Conservation (phyloP, 345 rosid species). For the Eutrema japonicum region DNA sequence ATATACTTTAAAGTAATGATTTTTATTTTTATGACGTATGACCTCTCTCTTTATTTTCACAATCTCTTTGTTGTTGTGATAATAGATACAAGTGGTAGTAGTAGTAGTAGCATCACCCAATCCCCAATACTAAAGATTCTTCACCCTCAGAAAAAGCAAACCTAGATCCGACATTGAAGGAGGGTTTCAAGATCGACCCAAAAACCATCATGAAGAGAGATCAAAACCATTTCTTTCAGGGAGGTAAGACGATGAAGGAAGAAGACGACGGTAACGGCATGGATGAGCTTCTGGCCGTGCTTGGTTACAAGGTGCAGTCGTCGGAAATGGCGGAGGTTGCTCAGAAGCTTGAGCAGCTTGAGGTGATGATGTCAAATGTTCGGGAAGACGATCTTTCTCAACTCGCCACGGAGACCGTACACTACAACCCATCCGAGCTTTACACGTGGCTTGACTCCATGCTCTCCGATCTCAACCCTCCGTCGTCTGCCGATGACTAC, state of each 20-base stretch:
- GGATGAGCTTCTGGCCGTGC: conserved; percentile 74
- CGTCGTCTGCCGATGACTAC: conserved; percentile 36
- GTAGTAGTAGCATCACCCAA: conserved; percentile 23
- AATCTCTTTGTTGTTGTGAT: conserved; percentile 17
- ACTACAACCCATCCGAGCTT: conserved; percentile 78
- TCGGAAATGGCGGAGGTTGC: conserved; percentile 87
- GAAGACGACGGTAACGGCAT: conserved; percentile 53
- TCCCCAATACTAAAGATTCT: conserved; percentile 53
- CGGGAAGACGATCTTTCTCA: conserved; percentile 65
- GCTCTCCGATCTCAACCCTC: conserved; percentile 63
- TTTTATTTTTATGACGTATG: too few relatives aligned
- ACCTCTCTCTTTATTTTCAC: conserved; percentile 3
- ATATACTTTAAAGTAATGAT: neutral
- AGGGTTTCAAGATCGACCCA: neutral
- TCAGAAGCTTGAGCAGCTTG: conserved; percentile 75
- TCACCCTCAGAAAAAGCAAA: conserved; percentile 27
- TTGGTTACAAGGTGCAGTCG: conserved; percentile 74
- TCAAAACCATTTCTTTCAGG: conserved; percentile 35
- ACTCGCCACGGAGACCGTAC: conserved; percentile 62
- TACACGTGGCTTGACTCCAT: conserved; percentile 69
- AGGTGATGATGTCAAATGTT: conserved; percentile 60
- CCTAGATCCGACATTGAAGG: conserved; percentile 36
- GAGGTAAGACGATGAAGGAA: conserved; percentile 49
- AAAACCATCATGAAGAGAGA: conserved; percentile 52
- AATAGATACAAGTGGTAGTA: conserved; percentile 39